These are phyloP conservation scores for Ulota crispa DNA, from an alignment of 225 moss, liverwort and hornwort genomes.

Conservation along the genomic window DNA sequence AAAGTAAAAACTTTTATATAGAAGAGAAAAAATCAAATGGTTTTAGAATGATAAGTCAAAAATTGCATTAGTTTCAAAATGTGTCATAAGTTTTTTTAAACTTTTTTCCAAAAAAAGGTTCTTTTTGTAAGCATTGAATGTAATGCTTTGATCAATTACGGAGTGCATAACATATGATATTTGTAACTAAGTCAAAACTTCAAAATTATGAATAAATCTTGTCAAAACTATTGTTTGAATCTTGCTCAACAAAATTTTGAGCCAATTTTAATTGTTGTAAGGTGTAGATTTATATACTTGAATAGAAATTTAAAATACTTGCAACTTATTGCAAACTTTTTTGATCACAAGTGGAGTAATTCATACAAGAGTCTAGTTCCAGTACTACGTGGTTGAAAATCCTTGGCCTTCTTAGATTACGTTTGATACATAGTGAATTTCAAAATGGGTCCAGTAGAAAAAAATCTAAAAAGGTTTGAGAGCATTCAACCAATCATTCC, in stretches of 20 bases:
- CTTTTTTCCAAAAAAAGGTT: fast-evolving
- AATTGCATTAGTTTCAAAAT: fast-evolving
- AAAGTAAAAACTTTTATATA: no score
- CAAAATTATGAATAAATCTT: fast-evolving
- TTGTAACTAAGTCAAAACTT: fast-evolving
- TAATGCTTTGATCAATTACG: fast-evolving
- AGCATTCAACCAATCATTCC: slow-evolving; percentile 33
- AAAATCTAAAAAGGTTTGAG: slow-evolving; percentile 36
- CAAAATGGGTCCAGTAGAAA: background rate
- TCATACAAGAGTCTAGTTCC: fast-evolving
- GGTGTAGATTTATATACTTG: background rate
- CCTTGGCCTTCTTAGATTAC: background rate
- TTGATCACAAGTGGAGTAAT: fast-evolving
- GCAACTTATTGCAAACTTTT: no score
- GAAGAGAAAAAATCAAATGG: background rate
- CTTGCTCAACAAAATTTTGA: fast-evolving
- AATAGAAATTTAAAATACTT: fast-evolving
- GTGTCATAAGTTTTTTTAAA: background rate
- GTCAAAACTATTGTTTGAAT: background rate
- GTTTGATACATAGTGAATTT: background rate
- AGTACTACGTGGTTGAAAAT: fast-evolving
- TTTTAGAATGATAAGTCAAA: background rate
- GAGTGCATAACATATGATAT: fast-evolving
- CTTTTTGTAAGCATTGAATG: fast-evolving
- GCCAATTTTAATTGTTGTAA: background rate